Base-by-base conservation (phyloP, 805 yeast genomes). In the Yarrowia keelungensis region DNA sequence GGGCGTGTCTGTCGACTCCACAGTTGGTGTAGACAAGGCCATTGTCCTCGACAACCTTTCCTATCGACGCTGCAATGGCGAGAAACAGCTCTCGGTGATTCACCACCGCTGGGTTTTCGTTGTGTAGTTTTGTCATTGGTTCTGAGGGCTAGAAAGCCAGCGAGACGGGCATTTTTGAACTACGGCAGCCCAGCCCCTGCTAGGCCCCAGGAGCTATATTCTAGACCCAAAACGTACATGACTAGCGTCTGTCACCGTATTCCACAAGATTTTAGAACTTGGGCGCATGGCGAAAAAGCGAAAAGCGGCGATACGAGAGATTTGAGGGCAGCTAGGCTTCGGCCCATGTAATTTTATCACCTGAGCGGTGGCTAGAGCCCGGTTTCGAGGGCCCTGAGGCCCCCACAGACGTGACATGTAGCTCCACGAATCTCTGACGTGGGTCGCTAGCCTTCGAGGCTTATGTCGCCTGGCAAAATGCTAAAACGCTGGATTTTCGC, bases 221-320 rank as follows among this genome's bases (percentile, higher is more conserved):
- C 54, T 49, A 49, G 54, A 35, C 54, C 39, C 53, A 36, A 35
- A 51, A 16, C 58, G 58, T 51, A 38, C 32, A 36, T 51, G 58
- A 36, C 58, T 51, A 51, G 58, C 58, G 53, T 49, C 39, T 49
- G 54, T 49, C 54, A 49, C 54, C 54, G 54, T 49, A 49, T 49
- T 35, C 54, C 38, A 15, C 32, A 14, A 47, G 16, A 26, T 26
- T 47, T 47, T 15, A 32, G 22, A 35, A 35, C 11, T 15, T 14
- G 38, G 16, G 16, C 38, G 36, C 38, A 47, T 49, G 39, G 22
- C 39, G 39, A 16, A 36, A 51, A 47, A 47, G 58, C 32, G 58
- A 51, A 36, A 51, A 51, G 2, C 1, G 14, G 11, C 32, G 11
- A 51, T 36, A 51, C 58, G 43, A 36, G 32, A n/a, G 39, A 0